Base-by-base conservation (phyloP, 768 basidiomycete species). In the Tephrocybe sp. region DNA sequence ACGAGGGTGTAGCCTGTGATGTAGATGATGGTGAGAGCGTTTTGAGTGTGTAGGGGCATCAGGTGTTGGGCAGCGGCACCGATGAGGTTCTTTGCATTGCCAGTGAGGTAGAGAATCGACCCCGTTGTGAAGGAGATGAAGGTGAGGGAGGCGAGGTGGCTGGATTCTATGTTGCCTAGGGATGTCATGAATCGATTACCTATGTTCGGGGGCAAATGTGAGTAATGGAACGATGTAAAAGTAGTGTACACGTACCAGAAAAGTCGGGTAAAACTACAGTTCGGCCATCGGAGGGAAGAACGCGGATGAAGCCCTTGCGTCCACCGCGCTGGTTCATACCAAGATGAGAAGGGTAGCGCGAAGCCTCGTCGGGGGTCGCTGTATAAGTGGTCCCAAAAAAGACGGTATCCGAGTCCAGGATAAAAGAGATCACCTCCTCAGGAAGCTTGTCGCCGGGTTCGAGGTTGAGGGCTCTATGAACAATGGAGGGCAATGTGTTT, bases 281-380 rank as follows among this genome's bases (percentile, higher is more conserved):
- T 29, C 77, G 71, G 12, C 76, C 73, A 53, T 84, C 78, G 2
- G 70, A 73, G 13, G 76, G 78, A 24, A 68, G 60, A n/a, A 84
- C 79, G 6, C 83, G 79, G 3, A 83, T 67, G 54, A 83, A 84
- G 0, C 83, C 84, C 8, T 72, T 74, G n/a, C 74, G 68, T 2
- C 84, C 84, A 8, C 83, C 82, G 4, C 84, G 78, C 42, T 82
- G 79, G 53, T 85, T 86, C 66, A 79, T 79, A 13, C 82, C 80
- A 8, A 81, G 57, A 54, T 84, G 83, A 1, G 83, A 82, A 1
- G 82, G 83, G 47, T 70, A 76, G 4, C 45, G 57, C 3, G 57
- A 38, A 3, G 64, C 67, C 13, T 82, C 77, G 5, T 67, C 61
- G 21, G 64, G 39, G 4, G 52, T 41, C 0, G 80, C 73, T 2